phyloP scores from a whole-genome alignment of 805 yeast genomes.

The Candida saitoana region DNA sequence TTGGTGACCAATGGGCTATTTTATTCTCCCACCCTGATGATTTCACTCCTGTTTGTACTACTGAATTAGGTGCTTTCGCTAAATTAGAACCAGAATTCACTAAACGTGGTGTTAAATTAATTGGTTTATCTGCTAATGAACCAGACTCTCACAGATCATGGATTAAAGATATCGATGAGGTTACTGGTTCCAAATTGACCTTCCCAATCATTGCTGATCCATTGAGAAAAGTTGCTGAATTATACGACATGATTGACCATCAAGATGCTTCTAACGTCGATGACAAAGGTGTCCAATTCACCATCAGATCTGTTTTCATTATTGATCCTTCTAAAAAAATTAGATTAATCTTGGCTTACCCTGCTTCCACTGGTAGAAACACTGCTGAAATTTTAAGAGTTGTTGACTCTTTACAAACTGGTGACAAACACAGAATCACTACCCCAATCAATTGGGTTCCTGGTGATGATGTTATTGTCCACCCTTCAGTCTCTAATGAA shows the following conservation, averaged over 20 bases:
- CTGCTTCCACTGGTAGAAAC: conserved; percentile 73
- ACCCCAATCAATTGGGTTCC: conserved; percentile 73
- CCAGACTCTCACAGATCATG: conserved; percentile 59
- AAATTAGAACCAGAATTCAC: conserved; percentile 65
- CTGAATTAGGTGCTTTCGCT: conserved; percentile 75
- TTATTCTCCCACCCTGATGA: conserved; percentile 76
- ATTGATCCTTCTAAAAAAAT: conserved; percentile 65
- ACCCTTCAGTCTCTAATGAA: conserved; percentile 58
- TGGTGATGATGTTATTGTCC: conserved; percentile 71
- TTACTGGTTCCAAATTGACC: conserved; percentile 42
- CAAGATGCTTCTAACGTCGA: conserved; percentile 63
- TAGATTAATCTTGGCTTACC: conserved; percentile 61
- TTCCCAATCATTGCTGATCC: conserved; percentile 73
- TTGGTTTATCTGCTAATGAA: conserved; percentile 66
- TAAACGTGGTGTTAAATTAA: conserved; percentile 59
- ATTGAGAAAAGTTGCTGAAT: conserved; percentile 53
- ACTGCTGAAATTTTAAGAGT: conserved; percentile 71
- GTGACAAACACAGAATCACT: conserved; percentile 58
- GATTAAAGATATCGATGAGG: conserved; percentile 70
- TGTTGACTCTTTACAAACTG: conserved; percentile 63
- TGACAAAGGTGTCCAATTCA: conserved; percentile 51
- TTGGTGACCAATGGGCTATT: conserved; percentile 60
- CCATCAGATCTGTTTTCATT: conserved; percentile 68
- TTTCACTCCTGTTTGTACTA: conserved; percentile 76
- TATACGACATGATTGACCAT: conserved; percentile 66